Base-by-base conservation (phyloP, 352 stramenopile species). In the Pythium sukuiense region DNA sequence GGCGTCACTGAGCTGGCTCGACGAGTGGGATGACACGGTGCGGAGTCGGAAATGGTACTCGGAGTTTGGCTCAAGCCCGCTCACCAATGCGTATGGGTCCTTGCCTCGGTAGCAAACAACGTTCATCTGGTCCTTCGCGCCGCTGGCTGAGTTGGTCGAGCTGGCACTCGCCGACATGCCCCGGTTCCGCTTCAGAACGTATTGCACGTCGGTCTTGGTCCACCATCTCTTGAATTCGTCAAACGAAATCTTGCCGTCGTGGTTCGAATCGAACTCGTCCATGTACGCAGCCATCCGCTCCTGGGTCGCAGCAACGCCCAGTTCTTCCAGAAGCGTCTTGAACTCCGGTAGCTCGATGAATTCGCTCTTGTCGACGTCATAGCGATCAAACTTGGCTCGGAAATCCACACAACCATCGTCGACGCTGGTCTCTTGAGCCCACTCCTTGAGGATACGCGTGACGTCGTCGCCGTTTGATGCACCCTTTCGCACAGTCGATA, bases 181-280 rank as follows among this genome's bases (percentile, higher is more conserved):
- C 6, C 61, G 49, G 48, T 85, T 80, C 12, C 87, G 82, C 77
- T 95, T 96, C 60, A 97, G 61, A 13, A 96, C 84, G 64, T 91
- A 97, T 43, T 89, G 82, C 2, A 95, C 84, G 49, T 93, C 82
- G 0, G 80, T 65, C 6, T 81, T 76, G 53, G 72, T 90, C 93
- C 93, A 98, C 92, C 93, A 98, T 18, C 71, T 66, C 39, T 81
- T 84, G 55, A 98, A 97, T 67, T 98, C 87, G 2, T 80, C 46
- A 52, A 93, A 96, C 33, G 85, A 94, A 37, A 98, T 87, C 54
- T 81, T 86, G 55, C 88, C 91, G 65, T 97, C 86, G 13, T 75
- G 70, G 65, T 96, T 79, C 5, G 73, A 70, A 52, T 97, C 90
- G 33, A 97, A 93, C 49, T 87, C 86, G 33, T 76, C 74, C 61